phyloP scores from a whole-genome alignment of 495 filamentous ascomycete genomes.

The Talaromyces adpressus region DNA sequence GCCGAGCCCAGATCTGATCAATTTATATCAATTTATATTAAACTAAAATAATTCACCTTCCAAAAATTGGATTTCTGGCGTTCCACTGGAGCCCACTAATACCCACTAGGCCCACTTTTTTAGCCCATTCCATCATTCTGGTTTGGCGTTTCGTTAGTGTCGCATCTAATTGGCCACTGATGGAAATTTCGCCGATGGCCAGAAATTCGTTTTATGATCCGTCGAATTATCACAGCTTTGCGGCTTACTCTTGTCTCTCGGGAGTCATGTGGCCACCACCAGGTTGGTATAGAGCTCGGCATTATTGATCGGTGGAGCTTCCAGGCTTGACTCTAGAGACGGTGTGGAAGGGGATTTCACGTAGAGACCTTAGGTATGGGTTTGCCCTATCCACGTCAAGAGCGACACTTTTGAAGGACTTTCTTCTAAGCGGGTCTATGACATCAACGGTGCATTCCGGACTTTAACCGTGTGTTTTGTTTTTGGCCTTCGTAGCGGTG shows the following conservation, averaged over 20 bases:
- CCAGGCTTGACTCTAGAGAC: neutral
- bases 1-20: neutral
- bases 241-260: neutral
- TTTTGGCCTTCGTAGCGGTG: neutral
- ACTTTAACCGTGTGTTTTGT: neutral
- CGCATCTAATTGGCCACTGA: neutral
- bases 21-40: neutral
- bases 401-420: neutral
- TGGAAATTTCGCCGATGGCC: neutral
- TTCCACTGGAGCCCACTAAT: neutral
- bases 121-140: slow-evolving; percentile 3
- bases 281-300: neutral
- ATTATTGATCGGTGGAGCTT: neutral
- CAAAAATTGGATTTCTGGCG: neutral
- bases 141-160: slow-evolving; percentile 5
- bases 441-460: neutral
- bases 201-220: neutral
- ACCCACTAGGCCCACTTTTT: neutral
- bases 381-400: neutral
- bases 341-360: neutral
- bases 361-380: neutral
- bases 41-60: neutral
- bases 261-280: neutral
- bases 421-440: neutral
- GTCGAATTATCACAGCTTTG: neutral